phyloP scores from a whole-genome alignment of 163 green algal genomes.

The Scenedesmus sp. region DNA sequence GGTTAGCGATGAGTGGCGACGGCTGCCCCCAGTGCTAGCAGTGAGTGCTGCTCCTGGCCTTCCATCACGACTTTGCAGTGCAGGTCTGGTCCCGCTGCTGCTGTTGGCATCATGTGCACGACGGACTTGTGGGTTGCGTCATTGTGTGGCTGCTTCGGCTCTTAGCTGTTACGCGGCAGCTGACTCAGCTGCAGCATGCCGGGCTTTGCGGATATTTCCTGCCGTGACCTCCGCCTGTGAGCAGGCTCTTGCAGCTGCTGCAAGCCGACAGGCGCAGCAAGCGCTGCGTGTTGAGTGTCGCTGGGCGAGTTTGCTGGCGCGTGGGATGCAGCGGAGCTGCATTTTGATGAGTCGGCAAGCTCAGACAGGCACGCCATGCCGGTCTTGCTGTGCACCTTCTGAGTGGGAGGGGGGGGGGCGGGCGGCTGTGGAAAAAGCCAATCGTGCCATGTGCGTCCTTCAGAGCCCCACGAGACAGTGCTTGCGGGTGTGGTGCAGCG shows the following conservation, averaged over 20 bases:
- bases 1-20: no score
- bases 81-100: not conserved
- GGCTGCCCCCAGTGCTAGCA: no score
- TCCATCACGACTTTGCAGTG: no score
- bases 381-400: not conserved
- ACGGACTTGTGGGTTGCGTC: not conserved
- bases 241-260: not conserved
- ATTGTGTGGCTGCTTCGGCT: not conserved
- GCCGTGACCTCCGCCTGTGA: not conserved
- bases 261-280: not conserved
- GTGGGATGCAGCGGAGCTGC: not conserved
- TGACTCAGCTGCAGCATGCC: not conserved
- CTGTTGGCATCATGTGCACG: no score
- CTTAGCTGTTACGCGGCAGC: not conserved
- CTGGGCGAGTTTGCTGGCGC: not conserved
- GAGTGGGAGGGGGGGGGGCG: no score
- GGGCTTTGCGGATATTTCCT: not conserved
- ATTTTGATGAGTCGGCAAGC: no score
- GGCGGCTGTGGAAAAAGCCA: no score
- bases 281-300: not conserved
- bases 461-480: no score
- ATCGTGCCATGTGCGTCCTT: no score
- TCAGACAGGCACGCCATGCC: not conserved
- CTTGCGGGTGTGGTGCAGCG: no score
- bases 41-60: no score